Evolutionary conservation across 352 stramenopile species (phyloP), one percentile per base, ranked within the genome.

Genomic region (Pythium brachiatum): DNA sequence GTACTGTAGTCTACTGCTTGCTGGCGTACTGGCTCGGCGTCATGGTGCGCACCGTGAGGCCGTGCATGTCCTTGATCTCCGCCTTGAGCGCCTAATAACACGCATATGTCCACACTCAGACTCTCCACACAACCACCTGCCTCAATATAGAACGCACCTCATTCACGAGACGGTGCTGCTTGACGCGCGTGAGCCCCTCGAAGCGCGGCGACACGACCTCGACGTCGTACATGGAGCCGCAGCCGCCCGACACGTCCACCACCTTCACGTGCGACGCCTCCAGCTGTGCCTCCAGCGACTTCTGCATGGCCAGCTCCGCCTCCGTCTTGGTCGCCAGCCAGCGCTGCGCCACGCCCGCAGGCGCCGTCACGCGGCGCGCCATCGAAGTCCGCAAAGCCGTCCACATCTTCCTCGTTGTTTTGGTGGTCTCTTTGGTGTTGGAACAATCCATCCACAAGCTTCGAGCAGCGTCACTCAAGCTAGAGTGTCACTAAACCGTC

Each of bases 201-300:
- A 96, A 96, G 41, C 82, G 74, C 31, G 83, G 59, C 18, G 89
- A 96, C 32, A 78, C 83, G 21, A 96, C 85, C 60, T 95, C 80
- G 39, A 96, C 79, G 63, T 96, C 77, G 68, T 89, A 96, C 84
- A 95, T 95, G 64, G 84, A 88, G 58, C 89, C 89, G 60, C 89
- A 96, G 57, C 89, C 89, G 57, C 89, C 89, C 18, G 88, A 95
- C 26, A 96, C 85, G 69, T 96, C 88, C 23, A 80, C 75, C 25
- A 96, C 86, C 50, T 90, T 89, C 53, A 95, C 86, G 69, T 95
- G 79, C 44, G 80, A 76, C 20, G 88, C 84, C 36, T 86, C 72
- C 38, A 96, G 75, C 46, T 79, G 70, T 55, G 63, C 43, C 61
- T 69, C 58, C 26, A 96, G 74, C 44, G 81, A 70, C 52, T 20